Conservation (phyloP, 1,284 basidiomycete genomes). For the Sparassis latifolia region DNA sequence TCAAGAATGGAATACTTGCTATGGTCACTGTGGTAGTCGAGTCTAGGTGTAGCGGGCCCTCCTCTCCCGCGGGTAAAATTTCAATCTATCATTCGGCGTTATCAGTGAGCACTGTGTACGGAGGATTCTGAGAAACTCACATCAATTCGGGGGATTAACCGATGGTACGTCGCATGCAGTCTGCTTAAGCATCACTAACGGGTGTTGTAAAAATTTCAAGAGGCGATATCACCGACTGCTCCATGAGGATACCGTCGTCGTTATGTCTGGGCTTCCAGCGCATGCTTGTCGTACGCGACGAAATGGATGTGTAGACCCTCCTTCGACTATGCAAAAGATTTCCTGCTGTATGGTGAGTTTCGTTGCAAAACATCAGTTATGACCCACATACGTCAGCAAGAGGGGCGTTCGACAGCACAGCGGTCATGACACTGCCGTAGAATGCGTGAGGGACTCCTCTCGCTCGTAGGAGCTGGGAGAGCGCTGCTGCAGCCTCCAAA, state of each 20-base stretch:
- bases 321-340: constrained; percentile 52
- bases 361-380: not conserved
- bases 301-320: constrained; percentile 43
- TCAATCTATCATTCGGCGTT: constrained; percentile 49
- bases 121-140: constrained; percentile 16
- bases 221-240: constrained; percentile 37
- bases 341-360: constrained; percentile 31
- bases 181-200: constrained; percentile 17
- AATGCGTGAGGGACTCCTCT: constrained; percentile 59
- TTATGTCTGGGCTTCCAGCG: constrained; percentile 34
- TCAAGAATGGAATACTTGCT: constrained; percentile 66
- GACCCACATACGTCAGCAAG: constrained; percentile 44
- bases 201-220: constrained; percentile 1
- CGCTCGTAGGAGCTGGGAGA: constrained; percentile 47
- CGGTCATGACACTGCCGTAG: constrained; percentile 56
- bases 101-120: too few relatives aligned
- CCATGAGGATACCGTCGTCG: constrained; percentile 44
- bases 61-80: constrained; percentile 72
- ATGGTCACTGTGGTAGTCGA: constrained; percentile 55
- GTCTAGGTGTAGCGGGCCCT: constrained; percentile 68
- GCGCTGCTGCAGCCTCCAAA: constrained; percentile 54
- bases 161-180: constrained; percentile 31
- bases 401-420: constrained; percentile 47
- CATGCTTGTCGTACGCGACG: constrained; percentile 49
- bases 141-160: constrained; percentile 30